Base-by-base conservation (phyloP, 208 protist genomes). In the Acanthamoeba culbertsoni region DNA sequence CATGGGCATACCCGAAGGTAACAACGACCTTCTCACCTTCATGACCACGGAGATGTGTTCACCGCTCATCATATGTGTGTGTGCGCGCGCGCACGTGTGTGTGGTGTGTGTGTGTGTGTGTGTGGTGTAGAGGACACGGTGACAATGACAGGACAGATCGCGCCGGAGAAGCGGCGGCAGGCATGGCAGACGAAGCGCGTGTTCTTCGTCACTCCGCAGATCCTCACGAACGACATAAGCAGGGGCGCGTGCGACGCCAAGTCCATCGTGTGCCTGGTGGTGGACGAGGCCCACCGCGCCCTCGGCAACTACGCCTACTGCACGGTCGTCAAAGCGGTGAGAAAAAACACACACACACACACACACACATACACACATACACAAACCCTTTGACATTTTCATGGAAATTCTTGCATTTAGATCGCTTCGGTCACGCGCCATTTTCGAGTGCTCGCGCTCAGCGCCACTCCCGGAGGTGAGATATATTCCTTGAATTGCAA, bases 231-330 rank as follows among this genome's bases (percentile, higher is more conserved):
- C 46, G 97, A 98, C 86, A 90, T 98, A 28, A 92, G 68, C 79
- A 12, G 55, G 18, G 79, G 46, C 7, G 55, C 73, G 8, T 93
- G 48, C 42, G 71, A 91, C 12, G 73, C 94, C 1, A 57, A 62
- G 1, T 28, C 62, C 0, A 95, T 98, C 43, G 93, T 97, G 26
- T 96, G 94, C 51, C 46, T 98, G 0, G 96, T 98, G 3, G n/a
- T 98, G 0, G 97, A 98, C 90, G 97, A 98, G 65, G 96, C 97
- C n/a, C 97, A 98, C 79, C 73, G 94, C 14, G 97, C 97, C 1
- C 84, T 77, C 12, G 95, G 96, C 26, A 91, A 97, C 53, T 68
- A 96, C 48, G 93, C 96, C 0, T 98, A 98, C 88, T 95, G 93
- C 46, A 26, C 26, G 3, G 62, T 96, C 0, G 71, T 97, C 0